Conservation (phyloP, 2,329 filamentous ascomycete species). For the Epicoccum sorghinum region DNA sequence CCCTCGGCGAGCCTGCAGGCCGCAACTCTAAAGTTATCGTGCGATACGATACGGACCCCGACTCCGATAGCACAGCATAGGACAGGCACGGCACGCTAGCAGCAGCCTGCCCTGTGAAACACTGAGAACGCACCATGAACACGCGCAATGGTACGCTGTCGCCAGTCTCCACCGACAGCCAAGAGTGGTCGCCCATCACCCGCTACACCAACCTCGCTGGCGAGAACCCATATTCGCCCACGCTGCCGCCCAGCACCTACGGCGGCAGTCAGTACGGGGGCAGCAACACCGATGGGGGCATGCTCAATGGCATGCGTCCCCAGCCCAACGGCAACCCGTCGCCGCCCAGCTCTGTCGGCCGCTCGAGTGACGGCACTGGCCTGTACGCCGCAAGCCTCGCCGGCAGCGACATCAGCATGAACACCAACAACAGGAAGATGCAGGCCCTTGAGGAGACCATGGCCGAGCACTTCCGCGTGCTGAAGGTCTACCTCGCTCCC, state of each 20-base stretch:
- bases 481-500: slow-evolving; percentile 76
- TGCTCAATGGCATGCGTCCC: slow-evolving; percentile 61
- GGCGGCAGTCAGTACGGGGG: slow-evolving; percentile 44
- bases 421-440: slow-evolving; percentile 65
- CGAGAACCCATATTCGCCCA: slow-evolving; percentile 49
- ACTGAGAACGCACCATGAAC: slow-evolving; percentile 36
- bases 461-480: slow-evolving; percentile 78
- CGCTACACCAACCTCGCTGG: slow-evolving; percentile 45
- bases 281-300: slow-evolving; percentile 47
- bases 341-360: slow-evolving; percentile 84
- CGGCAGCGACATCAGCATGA: slow-evolving; percentile 60
- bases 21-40: neutral
- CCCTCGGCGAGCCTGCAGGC: neutral
- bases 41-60: slow-evolving; percentile 1
- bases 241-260: slow-evolving; percentile 42
- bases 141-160: slow-evolving; percentile 48
- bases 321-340: slow-evolving; percentile 66
- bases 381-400: slow-evolving; percentile 60
- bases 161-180: slow-evolving; percentile 49
- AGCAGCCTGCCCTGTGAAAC: slow-evolving; percentile 15
- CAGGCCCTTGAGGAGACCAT: slow-evolving; percentile 70
- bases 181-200: slow-evolving; percentile 50
- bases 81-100: slow-evolving; percentile 15
- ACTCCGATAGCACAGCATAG: neutral
- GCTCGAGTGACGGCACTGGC: slow-evolving; percentile 80